Conservation (phyloP, 2,329 filamentous ascomycete genomes). For the Periglandula ipomoeae region DNA sequence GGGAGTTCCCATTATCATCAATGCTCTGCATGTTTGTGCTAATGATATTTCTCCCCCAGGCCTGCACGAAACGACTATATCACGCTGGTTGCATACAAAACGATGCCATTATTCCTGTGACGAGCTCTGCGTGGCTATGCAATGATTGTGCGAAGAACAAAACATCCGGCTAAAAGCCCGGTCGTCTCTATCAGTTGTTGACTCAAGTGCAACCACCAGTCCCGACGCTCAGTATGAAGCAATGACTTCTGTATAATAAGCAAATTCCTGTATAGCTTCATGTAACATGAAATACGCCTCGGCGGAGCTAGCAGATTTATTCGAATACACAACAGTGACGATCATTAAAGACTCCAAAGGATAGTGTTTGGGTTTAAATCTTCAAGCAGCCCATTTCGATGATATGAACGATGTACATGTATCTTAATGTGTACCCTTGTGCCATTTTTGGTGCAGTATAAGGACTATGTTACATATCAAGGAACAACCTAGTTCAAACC, state of each 20-base stretch:
- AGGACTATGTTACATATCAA: neutral
- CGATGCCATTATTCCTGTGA: constrained; percentile 26
- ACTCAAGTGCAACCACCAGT: neutral
- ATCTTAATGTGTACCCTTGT: too few relatives aligned
- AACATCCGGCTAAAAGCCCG: constrained; percentile 16
- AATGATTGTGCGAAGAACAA: constrained; percentile 27
- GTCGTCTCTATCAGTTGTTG: neutral
- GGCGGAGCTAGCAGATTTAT: neutral
- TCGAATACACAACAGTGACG: too few relatives aligned
- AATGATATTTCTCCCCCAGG: constrained; percentile 18
- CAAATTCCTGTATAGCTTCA: neutral
- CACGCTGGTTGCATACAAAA: constrained; percentile 37
- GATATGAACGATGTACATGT: too few relatives aligned
- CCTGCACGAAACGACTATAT: constrained; percentile 35
- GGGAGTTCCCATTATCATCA: neutral
- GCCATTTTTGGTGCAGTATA: neutral
- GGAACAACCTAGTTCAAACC: neutral
- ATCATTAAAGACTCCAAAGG: too few relatives aligned
- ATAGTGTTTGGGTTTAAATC: too few relatives aligned
- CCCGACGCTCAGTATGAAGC: neutral
- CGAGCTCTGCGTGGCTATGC: constrained; percentile 32
- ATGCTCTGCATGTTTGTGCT: neutral
- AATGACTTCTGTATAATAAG: neutral
- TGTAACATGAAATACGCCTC: neutral
- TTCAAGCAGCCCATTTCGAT: too few relatives aligned